Conservation (phyloP, 2,329 filamentous ascomycete species). For the Byssoonygena ceratinophila region DNA sequence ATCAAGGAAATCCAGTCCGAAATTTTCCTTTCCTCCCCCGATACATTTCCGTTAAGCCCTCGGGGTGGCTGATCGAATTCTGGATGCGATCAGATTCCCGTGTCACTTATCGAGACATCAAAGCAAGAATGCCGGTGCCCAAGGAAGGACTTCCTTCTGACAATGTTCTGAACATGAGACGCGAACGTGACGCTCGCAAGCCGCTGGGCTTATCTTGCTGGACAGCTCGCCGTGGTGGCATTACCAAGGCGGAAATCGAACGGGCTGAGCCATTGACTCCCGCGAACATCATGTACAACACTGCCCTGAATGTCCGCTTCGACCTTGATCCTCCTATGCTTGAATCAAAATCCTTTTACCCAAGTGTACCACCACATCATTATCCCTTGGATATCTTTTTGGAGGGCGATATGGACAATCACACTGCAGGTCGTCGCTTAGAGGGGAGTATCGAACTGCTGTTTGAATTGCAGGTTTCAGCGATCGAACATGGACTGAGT, state of each 20-base stretch:
- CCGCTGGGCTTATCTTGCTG: conserved; percentile 24
- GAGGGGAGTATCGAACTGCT: conserved; percentile 15
- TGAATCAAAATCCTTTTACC: conserved; percentile 17
- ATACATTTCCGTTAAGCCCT: conserved; percentile 22
- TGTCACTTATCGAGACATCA: conserved; percentile 24
- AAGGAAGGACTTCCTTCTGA: conserved; percentile 16
- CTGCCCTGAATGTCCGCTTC: conserved; percentile 21
- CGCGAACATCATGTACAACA: conserved; percentile 23
- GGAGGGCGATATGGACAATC: conserved; percentile 2
- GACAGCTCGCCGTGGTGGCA: conserved; percentile 17
- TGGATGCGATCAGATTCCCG: conserved; percentile 25
- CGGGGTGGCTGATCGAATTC: conserved; percentile 25
- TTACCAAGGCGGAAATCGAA: conserved; percentile 22
- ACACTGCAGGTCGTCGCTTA: conserved; percentile 17
- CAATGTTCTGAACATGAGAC: conserved; percentile 24
- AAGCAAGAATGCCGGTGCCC: conserved; percentile 22
- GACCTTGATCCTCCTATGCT: conserved; percentile 12
- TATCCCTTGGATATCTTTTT: conserved; percentile 21
- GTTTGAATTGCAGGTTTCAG: conserved; percentile 16
- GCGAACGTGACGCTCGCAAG: conserved; percentile 21
- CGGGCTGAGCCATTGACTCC: conserved; percentile 21
- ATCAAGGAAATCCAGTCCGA: conserved; percentile 17
- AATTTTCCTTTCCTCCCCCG: conserved; percentile 23
- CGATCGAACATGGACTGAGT: conserved; percentile 4
- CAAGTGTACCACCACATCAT: neutral